Percentiles rank a stretch among this genome's conserved stretches.
These are phyloP conservation scores for Syzygium syzygioides DNA, from an alignment of 441 rosid species.

Conservation along the genomic window DNA sequence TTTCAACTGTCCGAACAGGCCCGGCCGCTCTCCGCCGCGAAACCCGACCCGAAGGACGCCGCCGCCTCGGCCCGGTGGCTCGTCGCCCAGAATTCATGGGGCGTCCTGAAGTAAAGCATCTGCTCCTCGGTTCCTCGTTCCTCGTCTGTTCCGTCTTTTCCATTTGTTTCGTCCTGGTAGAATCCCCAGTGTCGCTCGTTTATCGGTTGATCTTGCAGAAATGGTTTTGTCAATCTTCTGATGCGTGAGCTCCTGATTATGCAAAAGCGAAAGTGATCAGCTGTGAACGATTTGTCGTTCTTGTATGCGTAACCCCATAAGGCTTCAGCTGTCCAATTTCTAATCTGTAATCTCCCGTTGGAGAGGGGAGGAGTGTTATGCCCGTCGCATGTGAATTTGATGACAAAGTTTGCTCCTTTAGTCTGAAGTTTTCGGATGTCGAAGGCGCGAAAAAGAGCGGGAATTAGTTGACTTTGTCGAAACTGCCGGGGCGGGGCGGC, in stretches of 20 bases:
- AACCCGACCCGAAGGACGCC: constrained; percentile 57
- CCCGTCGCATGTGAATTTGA: background rate
- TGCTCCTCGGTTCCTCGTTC: background rate
- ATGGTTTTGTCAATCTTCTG: background rate
- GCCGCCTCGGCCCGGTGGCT: constrained; percentile 89
- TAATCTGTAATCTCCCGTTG: background rate
- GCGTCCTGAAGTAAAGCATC: constrained; percentile 55
- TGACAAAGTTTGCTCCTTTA: too few relatives aligned
- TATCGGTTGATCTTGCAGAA: background rate
- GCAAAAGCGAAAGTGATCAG: background rate
- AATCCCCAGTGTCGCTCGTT: background rate
- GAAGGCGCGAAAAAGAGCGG: background rate
- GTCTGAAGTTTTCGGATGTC: background rate
- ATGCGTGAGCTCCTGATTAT: background rate
- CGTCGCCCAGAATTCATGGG: constrained; percentile 82
- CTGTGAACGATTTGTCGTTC: background rate
- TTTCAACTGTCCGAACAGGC: constrained; percentile 32
- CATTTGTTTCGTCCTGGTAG: background rate
- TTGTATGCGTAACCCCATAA: background rate
- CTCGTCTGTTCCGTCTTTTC: background rate
- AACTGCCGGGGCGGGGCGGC: background rate
- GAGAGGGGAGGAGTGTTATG: background rate
- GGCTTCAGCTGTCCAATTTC: background rate
- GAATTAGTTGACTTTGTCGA: background rate
- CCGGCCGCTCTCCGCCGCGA: constrained; percentile 40